These are phyloP conservation scores for Zymoseptoria pseudotritici DNA, from an alignment of 2,329 filamentous ascomycete genomes.

Conservation along the genomic window DNA sequence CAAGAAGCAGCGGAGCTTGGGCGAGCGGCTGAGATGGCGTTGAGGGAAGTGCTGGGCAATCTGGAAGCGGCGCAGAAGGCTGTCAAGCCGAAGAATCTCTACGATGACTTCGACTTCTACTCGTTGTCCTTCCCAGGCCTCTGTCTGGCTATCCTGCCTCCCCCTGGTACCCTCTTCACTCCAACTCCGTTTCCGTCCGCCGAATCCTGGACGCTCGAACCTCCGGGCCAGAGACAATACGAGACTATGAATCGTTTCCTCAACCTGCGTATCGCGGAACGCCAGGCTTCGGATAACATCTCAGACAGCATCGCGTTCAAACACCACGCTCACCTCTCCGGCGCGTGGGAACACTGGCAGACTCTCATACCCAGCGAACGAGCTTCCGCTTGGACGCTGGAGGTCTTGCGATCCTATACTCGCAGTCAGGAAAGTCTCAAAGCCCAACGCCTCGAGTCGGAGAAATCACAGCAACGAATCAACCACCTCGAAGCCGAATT, in stretches of 20 bases:
- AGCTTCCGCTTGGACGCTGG: conserved; percentile 40
- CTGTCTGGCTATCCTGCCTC: conserved; percentile 70
- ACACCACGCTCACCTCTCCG: conserved; percentile 66
- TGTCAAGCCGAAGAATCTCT: conserved; percentile 36
- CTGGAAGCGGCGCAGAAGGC: conserved; percentile 72
- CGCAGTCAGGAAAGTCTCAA: conserved; percentile 32
- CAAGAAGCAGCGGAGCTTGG: conserved; percentile 69
- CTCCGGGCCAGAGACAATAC: conserved; percentile 66
- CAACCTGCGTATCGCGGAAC: conserved; percentile 26
- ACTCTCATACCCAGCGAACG: conserved; percentile 47
- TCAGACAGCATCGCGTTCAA: conserved; percentile 59
- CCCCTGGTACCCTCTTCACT: conserved; percentile 75
- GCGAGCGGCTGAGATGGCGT: conserved; percentile 72
- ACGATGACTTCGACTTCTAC: conserved; percentile 72
- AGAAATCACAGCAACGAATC: conserved; percentile 35
- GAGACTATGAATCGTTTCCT: conserved; percentile 50
- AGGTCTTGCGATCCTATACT: conserved; percentile 40
- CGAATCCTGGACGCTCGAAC: conserved; percentile 72
- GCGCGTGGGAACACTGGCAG: conserved; percentile 71
- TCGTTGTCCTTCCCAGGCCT: conserved; percentile 79
- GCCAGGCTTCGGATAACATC: conserved; percentile 26
- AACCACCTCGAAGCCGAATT: conserved; percentile 34
- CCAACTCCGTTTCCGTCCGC: conserved; percentile 69
- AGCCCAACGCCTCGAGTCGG: conserved; percentile 33
- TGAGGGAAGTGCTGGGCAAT: conserved; percentile 74